phyloP scores from a whole-genome alignment of 495 filamentous ascomycete species.

The Xylaria scruposa region DNA sequence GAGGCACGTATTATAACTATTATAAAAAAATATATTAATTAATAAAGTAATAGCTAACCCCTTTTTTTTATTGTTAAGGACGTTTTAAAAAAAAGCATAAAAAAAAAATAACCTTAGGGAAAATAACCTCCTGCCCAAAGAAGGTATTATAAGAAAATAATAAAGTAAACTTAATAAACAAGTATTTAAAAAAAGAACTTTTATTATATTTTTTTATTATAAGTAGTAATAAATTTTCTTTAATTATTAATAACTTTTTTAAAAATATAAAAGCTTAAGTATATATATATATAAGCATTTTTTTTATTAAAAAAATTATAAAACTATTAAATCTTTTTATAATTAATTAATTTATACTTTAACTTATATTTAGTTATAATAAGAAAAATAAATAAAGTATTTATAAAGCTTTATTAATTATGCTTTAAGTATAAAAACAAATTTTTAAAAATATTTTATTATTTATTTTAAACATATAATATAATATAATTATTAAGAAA shows the following conservation, averaged over 20 bases:
- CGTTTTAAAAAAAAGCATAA: not conserved
- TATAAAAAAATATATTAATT: too few relatives aligned
- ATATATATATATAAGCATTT: not conserved
- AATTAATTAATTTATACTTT: not conserved
- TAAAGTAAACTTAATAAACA: not conserved
- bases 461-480: too few relatives aligned
- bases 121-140: not conserved
- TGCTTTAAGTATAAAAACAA: too few relatives aligned
- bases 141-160: not conserved
- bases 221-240: slow-evolving; percentile 4
- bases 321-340: not conserved
- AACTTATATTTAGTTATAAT: too few relatives aligned
- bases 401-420: too few relatives aligned
- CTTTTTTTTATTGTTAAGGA: too few relatives aligned
- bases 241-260: not conserved
- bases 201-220: not conserved
- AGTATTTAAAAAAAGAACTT: not conserved
- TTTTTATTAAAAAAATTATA: not conserved
- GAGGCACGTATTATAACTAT: too few relatives aligned
- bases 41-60: too few relatives aligned
- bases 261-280: not conserved
- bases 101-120: not conserved
- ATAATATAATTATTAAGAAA: too few relatives aligned
- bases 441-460: too few relatives aligned
- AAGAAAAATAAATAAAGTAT: too few relatives aligned